A percentile compares a stretch with the other conserved stretches of the same genome.
Evolutionary conservation across 1,139 yeast species (phyloP).

Genomic region (Yarrowia galli): DNA sequence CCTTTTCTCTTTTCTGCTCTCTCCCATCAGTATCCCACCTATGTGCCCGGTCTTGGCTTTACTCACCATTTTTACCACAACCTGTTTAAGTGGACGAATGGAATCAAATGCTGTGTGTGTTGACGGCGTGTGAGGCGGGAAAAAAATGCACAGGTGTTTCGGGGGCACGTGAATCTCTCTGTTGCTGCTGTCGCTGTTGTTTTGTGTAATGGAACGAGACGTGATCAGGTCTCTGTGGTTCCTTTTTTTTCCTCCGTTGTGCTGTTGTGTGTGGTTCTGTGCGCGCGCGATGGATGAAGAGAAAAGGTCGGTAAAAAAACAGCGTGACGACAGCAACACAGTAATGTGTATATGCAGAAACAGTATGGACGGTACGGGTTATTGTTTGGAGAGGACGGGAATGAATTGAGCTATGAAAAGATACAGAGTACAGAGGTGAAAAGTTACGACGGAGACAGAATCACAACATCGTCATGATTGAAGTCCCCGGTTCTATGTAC

Average conservation of each 20-base stretch:
- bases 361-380: constrained; percentile 15
- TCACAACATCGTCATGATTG: background rate
- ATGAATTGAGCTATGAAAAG: constrained; percentile 16
- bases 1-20: too few species aligned
- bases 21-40: too few species aligned
- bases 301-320: constrained; percentile 11
- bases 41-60: background rate
- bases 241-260: constrained; percentile 17
- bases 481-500: background rate
- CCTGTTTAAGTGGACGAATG: background rate
- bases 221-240: constrained; percentile 5
- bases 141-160: background rate
- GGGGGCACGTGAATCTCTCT: background rate
- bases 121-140: too few species aligned
- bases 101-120: background rate
- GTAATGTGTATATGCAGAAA: constrained; percentile 22
- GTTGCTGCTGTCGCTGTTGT: background rate
- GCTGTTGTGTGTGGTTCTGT: constrained; percentile 4
- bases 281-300: constrained; percentile 34
- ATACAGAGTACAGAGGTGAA: constrained; percentile 5
- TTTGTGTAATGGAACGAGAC: background rate
- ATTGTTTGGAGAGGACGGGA: background rate
- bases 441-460: background rate
- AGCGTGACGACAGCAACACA: constrained; percentile 37
- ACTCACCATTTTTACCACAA: constrained; percentile 32